Evolutionary conservation across 768 basidiomycete species (phyloP), one percentile per base, ranked within the genome.

Genomic region (Pleurotus citrinopileatus): DNA sequence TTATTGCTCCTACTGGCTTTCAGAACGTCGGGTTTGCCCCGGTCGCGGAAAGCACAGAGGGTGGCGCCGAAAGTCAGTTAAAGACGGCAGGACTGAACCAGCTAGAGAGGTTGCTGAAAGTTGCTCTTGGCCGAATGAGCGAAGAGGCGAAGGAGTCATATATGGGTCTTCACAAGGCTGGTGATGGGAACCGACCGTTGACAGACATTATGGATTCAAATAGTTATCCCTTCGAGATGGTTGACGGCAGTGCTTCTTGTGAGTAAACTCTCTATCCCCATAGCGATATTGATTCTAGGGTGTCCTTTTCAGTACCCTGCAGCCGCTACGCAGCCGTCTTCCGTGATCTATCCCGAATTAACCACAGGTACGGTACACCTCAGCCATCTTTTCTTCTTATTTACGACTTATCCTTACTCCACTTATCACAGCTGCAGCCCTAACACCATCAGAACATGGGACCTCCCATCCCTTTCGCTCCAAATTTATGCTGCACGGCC

Each of bases 291-390:
- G n/a, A n/a, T n/a, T n/a, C n/a, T 34, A n/a, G 1, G 32, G n/a
- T 34, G 1, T 3, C 32, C 10, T 34, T 34, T 34, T n/a, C 32
- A 10, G 2, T 34, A n/a, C 1, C n/a, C n/a, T 34, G 32, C 32
- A 26, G 22, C 13, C 45, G 32, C 7, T 43, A 42, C n/a, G 52
- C 20, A 3, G 55, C 40, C 15, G 42, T 56, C n/a, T 52, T 56
- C 32, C 34, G 54, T 12, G 29, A 56, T 13, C 27, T 52, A 19
- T 40, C 55, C 15, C 38, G 55, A 4, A 52, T 54, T 15, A 56
- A 54, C 29, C 52, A 54, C 37, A 53, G 55, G 55, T 56, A 36
- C 26, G 28, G 22, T 22, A 22, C 36, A 29, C 22, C 32, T 34
- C 55, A 15, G 20, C 29, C 26, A 9, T 25, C n/a, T 19, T 20